Base-by-base conservation (phyloP, 495 filamentous ascomycete species). In the Aspergillus egyptiacus region DNA sequence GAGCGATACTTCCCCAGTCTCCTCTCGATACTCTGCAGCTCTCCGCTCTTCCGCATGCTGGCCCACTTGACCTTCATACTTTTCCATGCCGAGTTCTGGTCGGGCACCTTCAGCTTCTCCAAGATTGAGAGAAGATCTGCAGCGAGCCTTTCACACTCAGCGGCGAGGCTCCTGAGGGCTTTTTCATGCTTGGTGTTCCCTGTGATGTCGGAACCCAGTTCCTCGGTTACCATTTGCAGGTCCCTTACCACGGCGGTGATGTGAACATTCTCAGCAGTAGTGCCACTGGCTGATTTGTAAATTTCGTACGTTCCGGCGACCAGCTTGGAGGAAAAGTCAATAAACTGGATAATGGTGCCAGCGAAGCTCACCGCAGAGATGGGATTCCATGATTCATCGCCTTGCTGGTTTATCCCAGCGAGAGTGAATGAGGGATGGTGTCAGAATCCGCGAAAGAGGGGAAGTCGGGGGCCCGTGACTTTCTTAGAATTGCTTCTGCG, bases 361-460 rank as follows among this genome's bases (percentile, higher is more conserved):
- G 61, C 69, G 23, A 73, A 46, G 14, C 69, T 60, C 44, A 73
- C 58, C 3, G 66, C 64, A 1, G 70, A 56, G 18, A 71, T 20
- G 11, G 65, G 68, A 35, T 73, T 71, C 71, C n/a, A n/a, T n/a
- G n/a, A 11, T 32, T 35, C 33, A 28, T 28, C 25, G 25, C 25
- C 25, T 28, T 10, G 5, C 25, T 5, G 25, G 25, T 28, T 28
- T 10, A 28, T 28, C 25, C 25, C n/a, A n/a, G n/a, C n/a, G n/a
- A n/a, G n/a, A n/a, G n/a, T n/a, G n/a, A n/a, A n/a, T n/a, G n/a
- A n/a, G n/a, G n/a, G n/a, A n/a, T n/a, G n/a, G n/a, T n/a, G n/a
- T n/a, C n/a, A n/a, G n/a, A 28, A 28, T 28, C 25, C 25, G 25
- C 25, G 25, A 5, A 28, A 28, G n/a, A n/a, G n/a, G n/a, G n/a